Base-by-base conservation (phyloP, 2,329 filamentous ascomycete species). In the Apiospora aurea region DNA sequence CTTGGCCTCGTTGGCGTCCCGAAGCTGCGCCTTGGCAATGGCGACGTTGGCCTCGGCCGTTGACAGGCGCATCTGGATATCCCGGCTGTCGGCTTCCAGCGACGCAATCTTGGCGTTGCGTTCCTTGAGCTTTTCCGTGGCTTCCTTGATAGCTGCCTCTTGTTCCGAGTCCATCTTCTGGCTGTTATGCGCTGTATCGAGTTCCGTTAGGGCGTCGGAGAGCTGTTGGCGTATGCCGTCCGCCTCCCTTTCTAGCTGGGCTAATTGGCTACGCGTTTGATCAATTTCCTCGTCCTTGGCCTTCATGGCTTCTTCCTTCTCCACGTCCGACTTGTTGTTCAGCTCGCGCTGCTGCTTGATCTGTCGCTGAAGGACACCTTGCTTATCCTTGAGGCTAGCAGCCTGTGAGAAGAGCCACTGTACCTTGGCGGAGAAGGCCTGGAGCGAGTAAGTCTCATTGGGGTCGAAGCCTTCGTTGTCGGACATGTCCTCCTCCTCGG, bases 341-440 rank as follows among this genome's bases (percentile, higher is more conserved):
- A 98, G 88, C 79, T 97, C 94, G 72, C 95, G 93, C 82, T 98
- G 96, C 80, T 98, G 95, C 83, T 97, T 96, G 78, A 98, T 96
- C 81, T 98, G 95, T 61, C 95, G 91, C 78, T 96, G 93, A 11
- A 98, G 87, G 29, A 97, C 95, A 68, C 91, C 90, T 80, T 97
- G 97, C 80, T 98, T 95, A 77, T 97, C 94, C 74, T 94, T 92
- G 47, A 98, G 85, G 26, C 89, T 89, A 24, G 91, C 92, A n/a
- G 94, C 89, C 72, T 94, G 93, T 53, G 87, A 87, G 79, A 95
- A 94, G 5, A 98, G 85, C 83, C 91, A 93, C 77, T 95, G 92
- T 0, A 98, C 91, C 78, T 94, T 94, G 11, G 89, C 85, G 21
- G 91, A 92, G 80, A 98, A 97, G 26, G 92, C 93, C 29, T 88